Evolutionary conservation across 352 stramenopile genomes (phyloP), one percentile per base, ranked within the genome.

Genomic region (Pythium phragmitis): DNA sequence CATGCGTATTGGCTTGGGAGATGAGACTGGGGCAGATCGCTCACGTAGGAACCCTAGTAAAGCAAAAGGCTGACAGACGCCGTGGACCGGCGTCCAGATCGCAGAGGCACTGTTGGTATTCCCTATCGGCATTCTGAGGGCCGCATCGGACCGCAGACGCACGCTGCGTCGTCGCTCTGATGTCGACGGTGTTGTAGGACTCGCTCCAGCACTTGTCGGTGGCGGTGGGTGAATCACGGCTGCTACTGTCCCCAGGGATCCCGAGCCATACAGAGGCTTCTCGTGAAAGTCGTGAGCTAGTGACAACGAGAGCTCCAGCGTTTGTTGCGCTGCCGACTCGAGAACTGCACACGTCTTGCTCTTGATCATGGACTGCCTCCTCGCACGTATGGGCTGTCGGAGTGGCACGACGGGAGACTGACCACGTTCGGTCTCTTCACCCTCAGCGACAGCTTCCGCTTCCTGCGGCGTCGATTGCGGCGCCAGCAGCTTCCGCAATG

Each of bases 11-110:
- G 33, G 43, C 21, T 68, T 60, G 37, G 59, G 7, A 43, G 59
- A 59, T 21, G 26, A 48, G 19, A 47, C 3, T 57, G 16, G 17
- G 4, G 34, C 34, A 9, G 30, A 46, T 46, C 60, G 64, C 43
- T 87, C 77, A 21, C 74, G 77, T 68, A 82, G 69, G 41, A 89
- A 91, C 2, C 85, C 85, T 17, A 94, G 57, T 26, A 94, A 60
- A 13, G 79, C 64, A 51, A 92, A 94, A 13, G 85, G 85, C 50
- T 91, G 80, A 9, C 79, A 89, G 11, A 91, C 79, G 13, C 85
- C 82, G 54, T 94, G 85, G 1, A 92, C 69, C 1, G 85, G 85
- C 19, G 79, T 86, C 85, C 85, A 92, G 13, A 94, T 85, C 23
- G 69, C 55, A 11, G 74, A 64, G n/a, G 55, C 42, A 26, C 39